phyloP scores from a whole-genome alignment of 371 early-diverging fungal genomes.

The Circinella minor region DNA sequence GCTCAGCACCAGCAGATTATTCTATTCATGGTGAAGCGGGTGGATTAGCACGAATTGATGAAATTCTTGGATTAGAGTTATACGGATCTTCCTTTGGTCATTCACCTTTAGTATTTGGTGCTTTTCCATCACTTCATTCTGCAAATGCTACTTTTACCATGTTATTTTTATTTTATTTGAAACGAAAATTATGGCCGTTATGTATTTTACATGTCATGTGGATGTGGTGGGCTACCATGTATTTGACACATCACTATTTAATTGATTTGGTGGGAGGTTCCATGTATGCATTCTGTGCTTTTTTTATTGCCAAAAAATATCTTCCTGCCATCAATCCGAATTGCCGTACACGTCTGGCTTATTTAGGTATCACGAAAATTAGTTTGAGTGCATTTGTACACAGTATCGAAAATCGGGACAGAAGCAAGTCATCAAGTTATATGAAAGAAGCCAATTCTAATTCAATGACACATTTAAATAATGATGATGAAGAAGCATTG shows the following conservation, averaged over 20 bases:
- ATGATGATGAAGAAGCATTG: conserved; percentile 10
- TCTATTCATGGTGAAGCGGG: conserved; percentile 76
- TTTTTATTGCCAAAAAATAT: conserved; percentile 43
- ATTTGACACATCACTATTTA: conserved; percentile 76
- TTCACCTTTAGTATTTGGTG: conserved; percentile 82
- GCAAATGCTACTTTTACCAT: conserved; percentile 73
- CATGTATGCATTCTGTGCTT: conserved; percentile 66
- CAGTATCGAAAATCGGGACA: conserved; percentile 27
- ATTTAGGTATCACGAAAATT: conserved; percentile 34
- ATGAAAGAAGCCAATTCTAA: too few species aligned
- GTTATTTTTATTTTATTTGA: conserved; percentile 59
- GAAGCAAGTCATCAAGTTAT: background rate
- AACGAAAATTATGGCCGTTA: conserved; percentile 55
- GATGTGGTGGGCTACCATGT: conserved; percentile 83
- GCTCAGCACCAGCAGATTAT: conserved; percentile 67
- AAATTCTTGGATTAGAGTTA: conserved; percentile 65
- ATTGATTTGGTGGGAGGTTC: conserved; percentile 76
- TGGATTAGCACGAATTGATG: conserved; percentile 72
- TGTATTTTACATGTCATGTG: conserved; percentile 61
- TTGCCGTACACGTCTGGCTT: conserved; percentile 37
- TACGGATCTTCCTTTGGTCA: conserved; percentile 70
- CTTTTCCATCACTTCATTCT: conserved; percentile 78
- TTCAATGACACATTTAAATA: too few species aligned
- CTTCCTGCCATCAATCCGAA: conserved; percentile 32
- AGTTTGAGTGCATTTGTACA: conserved; percentile 26